Evolutionary conservation across 495 filamentous ascomycete species (phyloP), one percentile per base, ranked within the genome.

Genomic region (Pyrenula massariospora): DNA sequence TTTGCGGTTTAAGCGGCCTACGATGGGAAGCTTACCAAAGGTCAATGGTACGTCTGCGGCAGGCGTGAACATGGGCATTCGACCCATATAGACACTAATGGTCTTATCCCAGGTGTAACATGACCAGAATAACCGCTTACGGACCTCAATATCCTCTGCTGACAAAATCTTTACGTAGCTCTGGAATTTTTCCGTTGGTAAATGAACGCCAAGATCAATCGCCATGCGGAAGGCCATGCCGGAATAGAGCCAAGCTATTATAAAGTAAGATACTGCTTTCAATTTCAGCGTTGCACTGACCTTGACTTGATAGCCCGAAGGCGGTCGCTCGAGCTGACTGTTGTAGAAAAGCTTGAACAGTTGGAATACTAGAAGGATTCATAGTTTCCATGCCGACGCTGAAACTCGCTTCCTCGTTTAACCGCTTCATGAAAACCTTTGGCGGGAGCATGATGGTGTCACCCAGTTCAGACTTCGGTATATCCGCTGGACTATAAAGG

Each of bases 181-280:
- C 25, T 56, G 48, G 51, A 63, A 22, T 54, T 54, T 58, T 53
- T 65, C 58, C 52, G 61, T 48, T 54, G 55, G 50, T 11, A 59
- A 23, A 50, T 65, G 56, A 58, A 68, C 53, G 31, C 62, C 54
- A 54, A 68, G 50, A 58, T 65, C 57, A 55, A 50, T 60, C 53
- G 57, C 63, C 61, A 68, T 65, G 12, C 66, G 57, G 56, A 68
- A 68, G 11, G 65, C 66, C 66, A 68, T 68, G 15, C 66, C 66
- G 50, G 56, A 60, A 50, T 68, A 68, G 19, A 68, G 55, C 64
- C 63, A 68, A 20, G 61, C 65, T 48, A 42, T 15, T 8, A 5
- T 5, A 5, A 42, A 42, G 15, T 42, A 15, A 42, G 31, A 5
- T 42, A 8, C 15, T 42, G 31, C 31, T 8, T 42, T 8, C 15